Base-by-base conservation (phyloP, 139 green algal species). In the Yamagishiella unicocca region DNA sequence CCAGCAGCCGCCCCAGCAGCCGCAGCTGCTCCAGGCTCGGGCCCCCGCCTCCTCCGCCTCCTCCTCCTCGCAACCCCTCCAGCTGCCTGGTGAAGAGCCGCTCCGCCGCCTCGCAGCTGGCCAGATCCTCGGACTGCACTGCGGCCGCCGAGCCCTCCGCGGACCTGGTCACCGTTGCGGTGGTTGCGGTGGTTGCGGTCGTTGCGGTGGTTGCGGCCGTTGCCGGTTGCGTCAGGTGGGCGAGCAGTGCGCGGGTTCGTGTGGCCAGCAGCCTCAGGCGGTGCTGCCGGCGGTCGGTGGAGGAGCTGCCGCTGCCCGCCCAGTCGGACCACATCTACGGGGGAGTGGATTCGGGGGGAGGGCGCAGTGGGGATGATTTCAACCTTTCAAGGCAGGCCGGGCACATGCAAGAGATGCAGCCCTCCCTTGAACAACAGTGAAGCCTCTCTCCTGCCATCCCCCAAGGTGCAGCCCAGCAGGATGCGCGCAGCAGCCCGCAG, bases 261-360 rank as follows among this genome's bases (percentile, higher is more conserved):
- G 77, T 37, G 1, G 19, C 0, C 31, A 84, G 55, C 35, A 84
- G 35, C 53, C 50, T 58, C 76, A 67, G 77, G 35, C 77, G 77
- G 22, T 38, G 37, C 46, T 33, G 25, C 37, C n/a, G 1, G 1
- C 25, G 14, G 55, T 67, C 55, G 6, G 10, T 38, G 25, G 38
- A 31, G 0, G 55, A 35, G 1, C 53, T 58, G 12, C 35, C 53
- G 21, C 45, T 29, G 33, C 4, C 29, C 0, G 29, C 25, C 77
- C 77, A 84, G 38, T 58, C 77, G 2, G 38, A 14, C 77, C 77
- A 84, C 27, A 84, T 31, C 76, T 83, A 54, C 24, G 19, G 50
- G 55, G 25, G n/a, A 33, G 3, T n/a, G 37, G n/a, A 1, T 1
- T 24, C 22, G 42, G 42, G 33, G 38, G 70, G 27, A n/a, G 38